Evolutionary conservation across 2,329 filamentous ascomycete genomes (phyloP), one percentile per base, ranked within the genome.

Genomic region (Stagonosporopsis rhizophila): DNA sequence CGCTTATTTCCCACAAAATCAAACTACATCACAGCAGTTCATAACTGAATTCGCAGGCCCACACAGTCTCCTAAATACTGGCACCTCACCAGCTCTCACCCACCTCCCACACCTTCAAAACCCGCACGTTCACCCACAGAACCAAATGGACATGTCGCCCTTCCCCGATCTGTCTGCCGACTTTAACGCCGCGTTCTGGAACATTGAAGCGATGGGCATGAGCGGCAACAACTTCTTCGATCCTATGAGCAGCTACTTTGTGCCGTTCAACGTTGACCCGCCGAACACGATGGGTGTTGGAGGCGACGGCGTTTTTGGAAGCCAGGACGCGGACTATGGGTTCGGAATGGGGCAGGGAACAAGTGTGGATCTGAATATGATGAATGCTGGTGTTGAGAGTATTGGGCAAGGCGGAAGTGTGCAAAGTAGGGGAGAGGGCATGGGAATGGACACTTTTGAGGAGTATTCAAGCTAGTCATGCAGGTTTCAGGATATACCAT

Each of bases 221-320:
- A 61, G 59, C n/a, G 49, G 30, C 17, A 64, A 62, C 20, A 67
- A 70, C 6, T 73, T 75, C 59, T 68, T 70, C 57, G 78, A 81
- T 55, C 77, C 78, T 0, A 78, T 76, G 41, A 89, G 88, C 48
- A 91, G 90, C 5, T 98, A 93, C 91, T 96, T 96, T 75, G 87
- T 96, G 80, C 92, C 93, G 1, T 96, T 96, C 77, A 96, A 96
- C 71, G 87, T 96, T 77, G 90, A 95, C 56, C 90, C 92, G 19
- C 87, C 90, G 0, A 64, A 64, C 8, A 50, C 73, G 19, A 52
- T 50, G 49, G 41, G 41, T 2, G 40, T 34, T 14, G 77, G 72
- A 2, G 76, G 78, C 6, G 78, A 79, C 40, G 73, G 44, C 25
- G 67, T 52, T 28, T 74, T 66, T 63, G 69, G 63, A 19, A 56